phyloP scores from a whole-genome alignment of 2,329 filamentous ascomycete genomes.

The Atkinsonella texensis region DNA sequence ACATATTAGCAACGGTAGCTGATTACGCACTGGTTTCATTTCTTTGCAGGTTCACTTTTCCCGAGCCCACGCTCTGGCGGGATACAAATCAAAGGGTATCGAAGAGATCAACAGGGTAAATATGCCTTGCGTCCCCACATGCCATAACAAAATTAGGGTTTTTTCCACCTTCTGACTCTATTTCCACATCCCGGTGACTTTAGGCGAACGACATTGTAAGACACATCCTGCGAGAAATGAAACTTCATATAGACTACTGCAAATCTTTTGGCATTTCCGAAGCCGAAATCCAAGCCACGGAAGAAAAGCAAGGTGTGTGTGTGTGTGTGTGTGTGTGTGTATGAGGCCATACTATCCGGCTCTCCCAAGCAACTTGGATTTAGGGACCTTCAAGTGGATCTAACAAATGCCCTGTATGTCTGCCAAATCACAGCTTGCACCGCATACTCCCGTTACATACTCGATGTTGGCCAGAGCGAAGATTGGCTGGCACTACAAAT shows the following conservation, averaged over 20 bases:
- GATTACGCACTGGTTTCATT: neutral
- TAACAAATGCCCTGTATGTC: neutral
- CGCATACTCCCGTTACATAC: slow-evolving; percentile 73
- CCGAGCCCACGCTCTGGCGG: slow-evolving; percentile 70
- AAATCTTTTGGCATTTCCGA: slow-evolving; percentile 64
- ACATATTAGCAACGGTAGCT: neutral
- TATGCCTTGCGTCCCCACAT: slow-evolving; percentile 5
- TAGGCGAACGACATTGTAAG: slow-evolving; percentile 47
- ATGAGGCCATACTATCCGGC: neutral
- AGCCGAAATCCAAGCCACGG: slow-evolving; percentile 56
- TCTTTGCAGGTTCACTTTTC: slow-evolving; percentile 63
- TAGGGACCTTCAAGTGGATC: no score
- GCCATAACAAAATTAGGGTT: neutral
- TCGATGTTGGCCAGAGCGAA: slow-evolving; percentile 77
- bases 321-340: slow-evolving; percentile 15
- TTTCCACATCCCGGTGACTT: neutral
- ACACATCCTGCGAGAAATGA: slow-evolving; percentile 69
- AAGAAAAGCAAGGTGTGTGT: slow-evolving; percentile 54
- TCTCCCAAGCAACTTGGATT: neutral
- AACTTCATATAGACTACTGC: slow-evolving; percentile 74
- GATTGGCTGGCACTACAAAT: slow-evolving; percentile 83
- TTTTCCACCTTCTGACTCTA: neutral
- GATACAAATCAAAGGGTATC: slow-evolving; percentile 71
- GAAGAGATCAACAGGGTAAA: slow-evolving; percentile 55
- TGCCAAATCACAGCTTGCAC: slow-evolving; percentile 46